Evolutionary conservation across 768 basidiomycete species (phyloP).

Genomic region (Trametes villosa): DNA sequence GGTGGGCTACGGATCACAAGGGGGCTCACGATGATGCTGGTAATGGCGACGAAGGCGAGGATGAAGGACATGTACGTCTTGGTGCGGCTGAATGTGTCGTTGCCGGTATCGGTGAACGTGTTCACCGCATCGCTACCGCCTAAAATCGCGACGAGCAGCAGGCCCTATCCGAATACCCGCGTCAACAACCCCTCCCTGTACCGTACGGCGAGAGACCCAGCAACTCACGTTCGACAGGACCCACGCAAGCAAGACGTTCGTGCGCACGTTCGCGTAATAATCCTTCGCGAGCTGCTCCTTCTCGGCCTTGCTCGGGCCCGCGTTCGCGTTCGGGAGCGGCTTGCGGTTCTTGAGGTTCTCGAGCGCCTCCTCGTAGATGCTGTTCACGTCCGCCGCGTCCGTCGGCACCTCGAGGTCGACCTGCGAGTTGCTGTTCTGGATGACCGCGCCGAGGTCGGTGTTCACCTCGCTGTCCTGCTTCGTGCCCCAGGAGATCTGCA

Average conservation of each 20-base stretch:
- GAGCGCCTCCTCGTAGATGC: slow-evolving; percentile 83
- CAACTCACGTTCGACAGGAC: slow-evolving; percentile 76
- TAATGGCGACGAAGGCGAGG: slow-evolving; percentile 79
- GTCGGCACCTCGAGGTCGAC: slow-evolving; percentile 89
- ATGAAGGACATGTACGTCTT: slow-evolving; percentile 83
- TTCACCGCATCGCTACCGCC: slow-evolving; percentile 58
- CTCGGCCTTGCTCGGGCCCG: slow-evolving; percentile 53
- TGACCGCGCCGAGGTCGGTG: slow-evolving; percentile 81
- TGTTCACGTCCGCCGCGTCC: slow-evolving; percentile 80
- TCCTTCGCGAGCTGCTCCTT: slow-evolving; percentile 78
- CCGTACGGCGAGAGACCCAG: background rate
- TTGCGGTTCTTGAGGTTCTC: slow-evolving; percentile 67
- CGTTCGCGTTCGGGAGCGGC: slow-evolving; percentile 41
- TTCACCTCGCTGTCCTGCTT: slow-evolving; percentile 81
- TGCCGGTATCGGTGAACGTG: slow-evolving; percentile 58
- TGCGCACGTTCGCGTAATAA: slow-evolving; percentile 87
- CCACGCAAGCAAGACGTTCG: slow-evolving; percentile 84
- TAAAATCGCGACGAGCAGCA: slow-evolving; percentile 72
- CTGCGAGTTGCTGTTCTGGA: slow-evolving; percentile 77
- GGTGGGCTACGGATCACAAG: background rate
- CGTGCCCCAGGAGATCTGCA: slow-evolving; percentile 92
- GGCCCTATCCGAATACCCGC: slow-evolving; percentile 47
- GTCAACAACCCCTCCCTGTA: background rate
- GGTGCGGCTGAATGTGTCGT: slow-evolving; percentile 53
- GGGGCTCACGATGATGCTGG: slow-evolving; percentile 59